Base-by-base conservation (phyloP, 192 early-diverging fungal genomes). In the Lobosporangium transversale region DNA sequence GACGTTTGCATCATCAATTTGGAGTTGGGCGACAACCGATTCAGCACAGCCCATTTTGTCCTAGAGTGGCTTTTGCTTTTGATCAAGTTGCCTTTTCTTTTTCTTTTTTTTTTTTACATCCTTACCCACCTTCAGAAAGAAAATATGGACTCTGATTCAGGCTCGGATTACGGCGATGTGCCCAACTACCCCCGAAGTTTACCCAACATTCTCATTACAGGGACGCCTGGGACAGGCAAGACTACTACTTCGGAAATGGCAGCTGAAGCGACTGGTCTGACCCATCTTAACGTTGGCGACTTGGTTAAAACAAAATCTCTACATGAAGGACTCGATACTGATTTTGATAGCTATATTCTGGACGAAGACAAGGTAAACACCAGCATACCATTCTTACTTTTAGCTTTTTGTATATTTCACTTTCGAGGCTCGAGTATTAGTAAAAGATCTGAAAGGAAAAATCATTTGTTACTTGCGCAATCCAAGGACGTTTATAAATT, bases 291-390 rank as follows among this genome's bases (percentile, higher is more conserved):
- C 54, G 95, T 97, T 12, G 94, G 94, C 23, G 85, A 89, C 48
- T 78, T 96, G 9, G 92, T 97, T 57, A 97, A 97, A 74, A 87
- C 93, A 73, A 90, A 89, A 59, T 73, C 68, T n/a, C 83, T 97
- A 36, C 94, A 99, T 76, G 88, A 93, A 55, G 94, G 95, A 27
- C 93, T 87, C 61, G 84, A 94, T 67, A 89, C 91, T 29, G 94
- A 96, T 63, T 97, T 91, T 61, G 90, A 96, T 79, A 91, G 89
- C 21, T 95, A 90, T 55, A 87, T 93, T 60, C 74, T 98, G 31
- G 92, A 99, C 68, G 97, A 99, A 60, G 97, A 99, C 79, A 93
- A 92, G 85, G 89, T 91, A 78, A 43, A 27, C 20, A n/a, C n/a
- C n/a, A n/a, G n/a, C n/a, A n/a, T n/a, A n/a, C n/a, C n/a, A n/a